Evolutionary conservation across 139 green algal genomes (phyloP).

Genomic region (Closterium sp.): DNA sequence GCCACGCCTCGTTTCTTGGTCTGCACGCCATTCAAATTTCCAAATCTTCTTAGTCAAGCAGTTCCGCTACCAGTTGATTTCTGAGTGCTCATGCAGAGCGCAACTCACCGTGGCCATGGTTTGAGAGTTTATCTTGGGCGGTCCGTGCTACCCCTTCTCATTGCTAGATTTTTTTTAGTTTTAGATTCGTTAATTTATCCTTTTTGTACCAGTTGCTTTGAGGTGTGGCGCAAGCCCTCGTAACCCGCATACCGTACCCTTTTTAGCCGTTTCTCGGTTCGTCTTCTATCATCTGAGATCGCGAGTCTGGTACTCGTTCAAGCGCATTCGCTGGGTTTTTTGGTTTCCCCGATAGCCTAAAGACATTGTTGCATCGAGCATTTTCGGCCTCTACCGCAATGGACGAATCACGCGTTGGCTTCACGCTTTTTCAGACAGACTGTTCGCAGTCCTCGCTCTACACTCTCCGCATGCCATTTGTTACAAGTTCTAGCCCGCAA

Average conservation of each 20-base stretch:
- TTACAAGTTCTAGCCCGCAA: neutral
- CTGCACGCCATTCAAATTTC: neutral
- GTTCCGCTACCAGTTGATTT: too few relatives aligned
- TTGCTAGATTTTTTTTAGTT: neutral
- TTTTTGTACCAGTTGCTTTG: neutral
- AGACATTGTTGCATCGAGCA: neutral
- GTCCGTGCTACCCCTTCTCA: too few relatives aligned
- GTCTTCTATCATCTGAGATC: neutral
- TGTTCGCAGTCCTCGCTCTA: neutral
- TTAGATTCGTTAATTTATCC: neutral
- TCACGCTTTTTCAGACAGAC: neutral
- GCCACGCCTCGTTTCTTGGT: neutral
- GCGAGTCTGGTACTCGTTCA: neutral
- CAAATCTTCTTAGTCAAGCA: too few relatives aligned
- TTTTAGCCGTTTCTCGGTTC: neutral
- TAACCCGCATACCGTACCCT: neutral
- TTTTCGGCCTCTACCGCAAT: neutral
- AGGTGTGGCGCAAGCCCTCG: neutral
- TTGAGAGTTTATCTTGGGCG: neutral
- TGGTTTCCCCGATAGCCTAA: neutral
- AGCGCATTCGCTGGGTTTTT: neutral
- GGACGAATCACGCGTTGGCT: neutral
- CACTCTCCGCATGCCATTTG: neutral
- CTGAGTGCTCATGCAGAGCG: neutral
- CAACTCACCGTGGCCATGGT: neutral